These are phyloP conservation scores for Protomyces gravidus DNA, from an alignment of 1,139 yeast species.

Conservation along the genomic window DNA sequence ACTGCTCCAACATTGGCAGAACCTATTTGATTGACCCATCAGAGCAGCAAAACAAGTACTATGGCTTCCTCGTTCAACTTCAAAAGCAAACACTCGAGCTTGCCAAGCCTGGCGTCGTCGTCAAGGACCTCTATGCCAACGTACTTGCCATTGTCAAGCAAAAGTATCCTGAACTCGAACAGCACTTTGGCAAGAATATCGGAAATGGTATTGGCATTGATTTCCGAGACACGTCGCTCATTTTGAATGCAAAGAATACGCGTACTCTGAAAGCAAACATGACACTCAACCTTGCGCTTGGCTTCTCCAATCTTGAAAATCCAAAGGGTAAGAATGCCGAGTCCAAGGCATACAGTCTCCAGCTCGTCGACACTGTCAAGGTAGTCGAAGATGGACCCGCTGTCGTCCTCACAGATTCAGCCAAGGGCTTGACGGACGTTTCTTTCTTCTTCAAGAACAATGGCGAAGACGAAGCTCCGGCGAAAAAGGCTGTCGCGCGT, in stretches of 20 bases:
- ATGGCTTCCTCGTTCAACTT: conserved; percentile 62
- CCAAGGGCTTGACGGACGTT: conserved; percentile 67
- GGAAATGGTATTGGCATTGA: conserved; percentile 93
- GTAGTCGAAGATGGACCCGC: conserved; percentile 56
- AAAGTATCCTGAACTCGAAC: conserved; percentile 58
- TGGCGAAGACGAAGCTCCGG: conserved; percentile 46
- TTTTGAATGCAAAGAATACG: conserved; percentile 70
- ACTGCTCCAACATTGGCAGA: conserved; percentile 83
- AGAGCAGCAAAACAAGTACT: conserved; percentile 65
- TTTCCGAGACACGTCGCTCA: conserved; percentile 73
- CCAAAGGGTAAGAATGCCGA: conserved; percentile 48
- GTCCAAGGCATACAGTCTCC: conserved; percentile 58
- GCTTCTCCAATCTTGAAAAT: conserved; percentile 59
- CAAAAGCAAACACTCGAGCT: conserved; percentile 58
- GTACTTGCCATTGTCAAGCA: conserved; percentile 55
- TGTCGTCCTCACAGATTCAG: conserved; percentile 64
- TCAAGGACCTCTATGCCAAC: conserved; percentile 62
- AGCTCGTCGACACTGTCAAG: conserved; percentile 78
- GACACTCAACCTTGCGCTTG: conserved; percentile 70
- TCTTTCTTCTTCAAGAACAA: conserved; percentile 67
- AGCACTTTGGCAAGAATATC: conserved; percentile 68
- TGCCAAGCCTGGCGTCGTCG: conserved; percentile 64
- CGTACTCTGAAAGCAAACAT: conserved; percentile 67
- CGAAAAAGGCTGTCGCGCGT: conserved; percentile 32
- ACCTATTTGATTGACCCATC: conserved; percentile 90